phyloP scores from a whole-genome alignment of 345 rosid genomes.

The Populus euphratica region DNA sequence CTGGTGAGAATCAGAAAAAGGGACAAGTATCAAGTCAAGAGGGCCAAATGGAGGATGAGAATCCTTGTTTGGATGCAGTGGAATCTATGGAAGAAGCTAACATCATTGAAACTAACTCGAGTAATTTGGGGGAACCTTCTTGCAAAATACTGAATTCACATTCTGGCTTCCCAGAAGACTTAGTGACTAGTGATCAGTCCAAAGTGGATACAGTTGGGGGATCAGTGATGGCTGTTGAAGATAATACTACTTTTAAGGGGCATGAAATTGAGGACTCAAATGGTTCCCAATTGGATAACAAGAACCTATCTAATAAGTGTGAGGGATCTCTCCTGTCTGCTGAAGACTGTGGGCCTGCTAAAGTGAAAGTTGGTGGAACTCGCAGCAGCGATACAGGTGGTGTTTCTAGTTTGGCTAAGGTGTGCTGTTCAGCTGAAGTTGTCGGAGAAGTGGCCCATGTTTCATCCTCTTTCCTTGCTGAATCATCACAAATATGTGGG shows the following conservation, averaged over 20 bases:
- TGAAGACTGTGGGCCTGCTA: conserved; percentile 25
- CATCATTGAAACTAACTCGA: conserved; percentile 10
- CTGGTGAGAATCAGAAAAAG: conserved; percentile 16
- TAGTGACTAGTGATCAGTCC: conserved; percentile 20
- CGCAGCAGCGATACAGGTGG: conserved; percentile 12
- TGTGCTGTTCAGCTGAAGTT: conserved; percentile 22
- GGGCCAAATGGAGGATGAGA: conserved; percentile 20
- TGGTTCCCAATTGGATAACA: conserved; percentile 18
- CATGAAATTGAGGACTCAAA: conserved; percentile 20
- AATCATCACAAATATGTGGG: conserved; percentile 19
- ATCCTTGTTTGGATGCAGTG: conserved; percentile 13
- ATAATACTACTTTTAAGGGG: conserved; percentile 15
- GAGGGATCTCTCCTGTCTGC: conserved; percentile 24
- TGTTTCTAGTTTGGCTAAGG: conserved; percentile 9
- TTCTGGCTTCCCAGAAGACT: conserved; percentile 27
- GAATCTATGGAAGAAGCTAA: conserved; percentile 30
- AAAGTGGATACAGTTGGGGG: conserved; percentile 10
- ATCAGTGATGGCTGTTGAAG: conserved; percentile 16
- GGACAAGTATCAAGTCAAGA: conserved; percentile 12
- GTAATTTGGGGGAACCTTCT: conserved; percentile 29
- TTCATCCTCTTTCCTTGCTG: conserved; percentile 17
- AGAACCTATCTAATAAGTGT: conserved; percentile 20
- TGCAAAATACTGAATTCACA: conserved; percentile 22
- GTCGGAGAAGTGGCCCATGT: conserved; percentile 13
- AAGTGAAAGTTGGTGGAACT: conserved; percentile 23